Evolutionary conservation across 352 stramenopile genomes (phyloP), one percentile per base, ranked within the genome.

Genomic region (Aphanomyces astaci): DNA sequence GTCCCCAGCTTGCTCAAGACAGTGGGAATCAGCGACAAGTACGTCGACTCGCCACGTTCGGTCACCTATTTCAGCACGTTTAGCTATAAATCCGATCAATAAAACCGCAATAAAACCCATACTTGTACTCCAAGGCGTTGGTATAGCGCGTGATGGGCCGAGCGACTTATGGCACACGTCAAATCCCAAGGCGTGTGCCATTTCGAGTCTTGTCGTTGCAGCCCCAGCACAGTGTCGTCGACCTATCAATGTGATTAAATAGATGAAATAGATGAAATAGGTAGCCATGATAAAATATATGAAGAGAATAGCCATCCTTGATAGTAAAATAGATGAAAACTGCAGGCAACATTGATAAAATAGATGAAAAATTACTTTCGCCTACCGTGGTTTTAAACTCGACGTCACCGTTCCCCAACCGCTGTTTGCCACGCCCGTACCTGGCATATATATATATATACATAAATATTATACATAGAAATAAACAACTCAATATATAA

Each of bases 41-140:
- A 94, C 32, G 77, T 91, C 31, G 86, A 90, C 74, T 94, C 86
- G 25, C 84, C 80, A 27, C 84, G 80, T 46, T 94, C 84, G 11
- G 66, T 43, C 2, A 94, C 82, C 52, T 59, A 43, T 15, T n/a
- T n/a, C n/a, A n/a, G n/a, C n/a, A n/a, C n/a, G n/a, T n/a, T n/a
- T n/a, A n/a, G n/a, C n/a, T n/a, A n/a, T n/a, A n/a, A n/a, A n/a
- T n/a, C n/a, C n/a, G n/a, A n/a, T n/a, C n/a, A n/a, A n/a, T n/a
- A n/a, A n/a, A n/a, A n/a, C n/a, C n/a, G n/a, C n/a, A n/a, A n/a
- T n/a, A n/a, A n/a, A n/a, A n/a, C n/a, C n/a, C n/a, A n/a, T 53
- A 65, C 56, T 10, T 46, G 22, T 3, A 94, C 83, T 22, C 72
- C 59, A n/a, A 94, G 65, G 0, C 86, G 81, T 5, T 82, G 73